phyloP scores from a whole-genome alignment of 768 basidiomycete genomes.

The Mycena metata region DNA sequence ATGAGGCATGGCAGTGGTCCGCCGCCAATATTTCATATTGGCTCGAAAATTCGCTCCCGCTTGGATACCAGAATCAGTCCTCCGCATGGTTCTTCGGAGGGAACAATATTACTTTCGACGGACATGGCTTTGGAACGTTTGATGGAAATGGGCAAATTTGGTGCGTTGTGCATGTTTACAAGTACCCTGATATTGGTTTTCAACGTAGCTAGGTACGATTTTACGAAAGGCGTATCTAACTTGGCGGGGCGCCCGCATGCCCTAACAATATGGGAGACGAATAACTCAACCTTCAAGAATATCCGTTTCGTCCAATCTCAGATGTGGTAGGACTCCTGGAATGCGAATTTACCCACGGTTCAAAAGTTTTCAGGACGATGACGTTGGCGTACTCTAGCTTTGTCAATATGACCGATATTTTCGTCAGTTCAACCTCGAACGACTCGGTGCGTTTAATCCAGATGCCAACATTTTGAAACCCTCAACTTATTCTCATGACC shows the following conservation, averaged over 20 bases:
- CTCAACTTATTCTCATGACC: neutral
- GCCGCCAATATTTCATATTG: slow-evolving; percentile 55
- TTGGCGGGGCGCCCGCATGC: slow-evolving; percentile 54
- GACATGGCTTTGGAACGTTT: slow-evolving; percentile 53
- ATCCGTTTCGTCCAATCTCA: slow-evolving; percentile 57
- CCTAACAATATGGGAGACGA: slow-evolving; percentile 53
- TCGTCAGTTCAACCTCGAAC: slow-evolving; percentile 55
- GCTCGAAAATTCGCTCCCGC: slow-evolving; percentile 49
- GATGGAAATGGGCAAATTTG: slow-evolving; percentile 59
- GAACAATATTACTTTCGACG: slow-evolving; percentile 44
- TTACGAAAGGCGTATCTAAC: slow-evolving; percentile 53
- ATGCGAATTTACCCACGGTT: too few relatives aligned
- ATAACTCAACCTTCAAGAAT: slow-evolving; percentile 51
- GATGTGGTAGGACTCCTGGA: slow-evolving; percentile 46
- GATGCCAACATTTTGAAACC: neutral
- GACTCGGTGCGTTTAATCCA: slow-evolving; percentile 41
- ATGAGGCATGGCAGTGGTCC: slow-evolving; percentile 39
- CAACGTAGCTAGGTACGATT: slow-evolving; percentile 48
- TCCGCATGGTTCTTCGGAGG: slow-evolving; percentile 56
- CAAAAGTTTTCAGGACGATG: slow-evolving; percentile 43
- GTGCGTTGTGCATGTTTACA: slow-evolving; percentile 38
- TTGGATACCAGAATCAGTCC: slow-evolving; percentile 54
- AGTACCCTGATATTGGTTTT: neutral
- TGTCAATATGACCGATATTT: slow-evolving; percentile 54
- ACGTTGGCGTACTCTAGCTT: slow-evolving; percentile 51